Evolutionary conservation across 768 basidiomycete species (phyloP), one percentile per base, ranked within the genome.

Genomic region (Pleurotus giganteus): DNA sequence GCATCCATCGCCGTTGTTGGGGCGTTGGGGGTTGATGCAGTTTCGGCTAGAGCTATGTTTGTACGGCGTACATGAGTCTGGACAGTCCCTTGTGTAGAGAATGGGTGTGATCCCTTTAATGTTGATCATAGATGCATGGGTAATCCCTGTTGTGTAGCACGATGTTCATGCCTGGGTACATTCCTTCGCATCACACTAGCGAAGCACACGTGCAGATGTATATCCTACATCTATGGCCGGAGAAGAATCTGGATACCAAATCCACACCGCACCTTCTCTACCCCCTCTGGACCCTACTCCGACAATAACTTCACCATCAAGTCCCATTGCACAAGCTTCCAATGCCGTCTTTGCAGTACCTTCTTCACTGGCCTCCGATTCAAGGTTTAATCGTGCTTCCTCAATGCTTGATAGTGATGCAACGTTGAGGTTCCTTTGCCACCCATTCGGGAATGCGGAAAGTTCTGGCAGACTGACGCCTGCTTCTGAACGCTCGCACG

Each of bases 241-340:
- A 8, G 13, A 11, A 3, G 45, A 26, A 12, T 29, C 11, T 24
- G n/a, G 17, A 13, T n/a, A 9, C 75, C 77, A 80, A 11, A 76
- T 64, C 76, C 75, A 78, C 11, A 78, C 55, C 23, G 58, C 71
- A 13, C 73, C 73, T 51, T 64, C 63, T 5, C 71, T 66, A 4
- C 77, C 77, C 19, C 12, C 27, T 19, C 15, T 15, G 12, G 11
- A n/a, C 15, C 49, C 49, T 44, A 74, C 71, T 23, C 71, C 76
- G 19, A 75, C 64, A 50, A 79, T 65, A 12, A 71, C 57, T 32
- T 64, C 64, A 4, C 81, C 83, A 37, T 70, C 71, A 59, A 71
- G 66, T 0, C 77, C 71, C 62, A 83, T 71, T 6, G 69, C 70
- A 56, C 76, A 75, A 36, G 69, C 71, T 57, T 73, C 69, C 6